Base-by-base conservation (phyloP, 306 rosid genomes). In the Sicyos baderoa region DNA sequence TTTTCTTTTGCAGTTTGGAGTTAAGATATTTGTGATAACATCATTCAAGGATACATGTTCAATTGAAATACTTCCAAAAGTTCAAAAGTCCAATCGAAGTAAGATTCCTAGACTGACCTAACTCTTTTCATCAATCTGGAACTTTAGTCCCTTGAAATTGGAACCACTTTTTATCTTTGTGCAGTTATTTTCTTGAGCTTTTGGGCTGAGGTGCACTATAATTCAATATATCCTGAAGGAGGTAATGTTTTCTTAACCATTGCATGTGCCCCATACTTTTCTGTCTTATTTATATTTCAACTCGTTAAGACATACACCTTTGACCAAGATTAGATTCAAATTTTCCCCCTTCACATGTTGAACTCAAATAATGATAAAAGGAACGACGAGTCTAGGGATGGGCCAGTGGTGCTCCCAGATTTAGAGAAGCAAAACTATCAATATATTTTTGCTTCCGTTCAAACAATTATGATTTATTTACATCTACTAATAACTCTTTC, bases 141-240 rank as follows among this genome's bases (percentile, higher is more conserved):
- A 11, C 70, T 17, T 37, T 9, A 9, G 9, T 19, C 59, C 17
- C 25, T 0, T 18, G 58, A 53, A 53, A 18, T 18, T 53, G 25
- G 13, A 23, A 23, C 21, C 44, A 37, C 44, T 9, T 37, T 37
- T 29, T 49, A 15, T n/a, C 25, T 15, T 15, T 64, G 25, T 89
- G 96, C 98, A 92, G 97, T 92, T 77, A 87, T 92, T 77, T 92
- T 84, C 86, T 79, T 92, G 83, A 92, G 97, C 92, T 92, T 92
- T 81, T 92, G 97, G 97, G 97, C 97, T 32, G 97, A 92, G 89
- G 97, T 92, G 81, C 97, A 92, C 81, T 92, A 92, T 83, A 92
- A 92, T 84, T 82, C 97, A 49, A 92, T 92, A 40, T 89, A 92
- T 83, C 96, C 97, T 0, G 87, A 92, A 84, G 95, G 89, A 92